Evolutionary conservation across 352 stramenopile genomes (phyloP).

Genomic region (Globisporangium heterothallicum): DNA sequence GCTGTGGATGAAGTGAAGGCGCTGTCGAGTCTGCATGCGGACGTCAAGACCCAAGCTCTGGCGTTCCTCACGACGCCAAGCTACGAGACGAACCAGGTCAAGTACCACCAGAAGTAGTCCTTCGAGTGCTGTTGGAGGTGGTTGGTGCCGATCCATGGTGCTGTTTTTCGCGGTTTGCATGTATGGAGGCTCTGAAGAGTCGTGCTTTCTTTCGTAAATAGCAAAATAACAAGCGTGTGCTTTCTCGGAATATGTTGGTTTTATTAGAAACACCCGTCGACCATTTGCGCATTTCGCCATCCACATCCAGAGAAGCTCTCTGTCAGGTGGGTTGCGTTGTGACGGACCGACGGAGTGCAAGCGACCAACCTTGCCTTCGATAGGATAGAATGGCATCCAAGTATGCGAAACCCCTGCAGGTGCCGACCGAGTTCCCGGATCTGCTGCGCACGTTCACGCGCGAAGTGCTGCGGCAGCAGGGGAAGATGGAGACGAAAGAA

Average conservation of each 20-base stretch:
- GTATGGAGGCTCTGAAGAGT: too few species aligned
- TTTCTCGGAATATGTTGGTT: too few species aligned
- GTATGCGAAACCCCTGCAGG: slow-evolving; percentile 76
- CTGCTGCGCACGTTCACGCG: slow-evolving; percentile 72
- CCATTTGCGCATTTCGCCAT: too few species aligned
- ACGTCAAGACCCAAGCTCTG: slow-evolving; percentile 15
- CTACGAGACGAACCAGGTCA: slow-evolving; percentile 5
- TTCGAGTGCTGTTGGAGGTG: background rate
- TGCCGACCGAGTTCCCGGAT: slow-evolving; percentile 68
- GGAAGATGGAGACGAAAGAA: slow-evolving; percentile 73
- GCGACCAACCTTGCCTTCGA: too few species aligned
- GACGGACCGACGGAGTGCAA: too few species aligned
- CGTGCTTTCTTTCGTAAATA: too few species aligned
- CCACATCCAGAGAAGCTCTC: too few species aligned
- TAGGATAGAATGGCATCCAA: slow-evolving; percentile 64
- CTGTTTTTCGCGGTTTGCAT: too few species aligned
- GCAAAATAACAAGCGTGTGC: too few species aligned
- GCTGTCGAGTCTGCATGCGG: slow-evolving; percentile 8
- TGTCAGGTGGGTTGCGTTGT: too few species aligned
- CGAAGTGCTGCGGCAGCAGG: slow-evolving; percentile 78
- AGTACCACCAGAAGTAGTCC: slow-evolving; percentile 3
- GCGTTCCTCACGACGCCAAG: slow-evolving; percentile 13
- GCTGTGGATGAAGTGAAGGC: slow-evolving; percentile 11
- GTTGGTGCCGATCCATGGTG: background rate
- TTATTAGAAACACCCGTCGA: too few species aligned